A percentile compares a stretch with the other conserved stretches of the same genome.
Evolutionary conservation across 2,329 filamentous ascomycete genomes (phyloP).

Genomic region (Emergomyces pasteurianus): DNA sequence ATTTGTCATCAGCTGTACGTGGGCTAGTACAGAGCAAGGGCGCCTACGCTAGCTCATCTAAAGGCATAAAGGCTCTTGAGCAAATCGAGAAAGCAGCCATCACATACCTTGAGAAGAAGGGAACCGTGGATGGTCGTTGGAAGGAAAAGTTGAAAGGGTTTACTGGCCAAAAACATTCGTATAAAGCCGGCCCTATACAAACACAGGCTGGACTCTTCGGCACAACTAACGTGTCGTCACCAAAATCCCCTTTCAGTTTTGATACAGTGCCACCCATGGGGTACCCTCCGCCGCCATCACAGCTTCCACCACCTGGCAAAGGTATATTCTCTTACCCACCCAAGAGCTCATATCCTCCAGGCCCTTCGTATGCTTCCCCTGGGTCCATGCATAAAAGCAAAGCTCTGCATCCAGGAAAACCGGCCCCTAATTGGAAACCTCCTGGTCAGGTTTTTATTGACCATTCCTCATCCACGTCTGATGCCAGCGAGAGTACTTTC

Average conservation of each 20-base stretch:
- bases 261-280: background rate
- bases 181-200: background rate
- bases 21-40: conserved; percentile 7
- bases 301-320: background rate
- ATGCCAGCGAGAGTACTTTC: background rate
- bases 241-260: background rate
- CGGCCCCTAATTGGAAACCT: background rate
- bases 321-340: background rate
- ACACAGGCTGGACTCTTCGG: background rate
- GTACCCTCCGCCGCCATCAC: background rate
- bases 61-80: conserved; percentile 38
- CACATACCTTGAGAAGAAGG: conserved; percentile 36
- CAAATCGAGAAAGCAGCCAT: conserved; percentile 41
- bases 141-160: conserved; percentile 1
- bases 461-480: background rate
- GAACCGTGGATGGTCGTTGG: background rate
- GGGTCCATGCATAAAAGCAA: background rate
- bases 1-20: conserved; percentile 9
- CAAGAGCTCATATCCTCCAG: background rate
- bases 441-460: background rate
- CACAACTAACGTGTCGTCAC: background rate
- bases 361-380: background rate
- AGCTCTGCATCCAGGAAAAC: background rate
- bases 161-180: background rate
- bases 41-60: conserved; percentile 14